Base-by-base conservation (phyloP, 257 asterid genomes). In the Linderniella brevidens region DNA sequence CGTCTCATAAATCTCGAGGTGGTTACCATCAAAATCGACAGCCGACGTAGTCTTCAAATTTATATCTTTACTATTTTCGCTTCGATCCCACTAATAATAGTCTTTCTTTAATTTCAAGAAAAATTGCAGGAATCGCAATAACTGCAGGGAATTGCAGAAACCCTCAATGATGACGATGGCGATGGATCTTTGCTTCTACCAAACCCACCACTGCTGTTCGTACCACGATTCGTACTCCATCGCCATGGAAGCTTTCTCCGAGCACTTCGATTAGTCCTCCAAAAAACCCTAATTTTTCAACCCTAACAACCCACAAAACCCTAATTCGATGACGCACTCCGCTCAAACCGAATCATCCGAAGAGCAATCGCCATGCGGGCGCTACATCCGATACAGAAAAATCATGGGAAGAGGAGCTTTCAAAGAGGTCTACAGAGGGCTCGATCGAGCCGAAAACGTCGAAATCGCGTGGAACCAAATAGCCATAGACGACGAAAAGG, bases 401-500 rank as follows among this genome's bases (percentile, higher is more conserved):
- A 37, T 66, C 11, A 8, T 73, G 37, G 81, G 81, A 1, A 61
- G 63, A 17, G 72, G 81, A 49, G 66, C 73, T 5, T 72, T 54
- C 52, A 59, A 61, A 9, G 63, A 56, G 8, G 72, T 65, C 8
- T 64, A 64, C 41, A 61, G 35, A 19, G 84, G 75, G 0, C 63
- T 64, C 35, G 75, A 63, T 37, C 55, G n/a, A 16, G 44, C 46
- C 35, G 10, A 17, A 8, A 44, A 62, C 1, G 35, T 25, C 8
- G 72, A 63, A 20, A 57, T 75, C 14, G 76, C 75, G 0, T 74
- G 82, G 82, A 57, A 40, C 48, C 62, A 64, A 40, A 59, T 61
- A 11, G 20, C 52, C 3, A 9, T 63, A 7, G 56, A 53, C 29
- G 61, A 55, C 1, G 58, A 53, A 8, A n/a, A 42, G 5, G 42